phyloP scores from a whole-genome alignment of 148 eudicot species.

The Vaccinium macrocarpon region DNA sequence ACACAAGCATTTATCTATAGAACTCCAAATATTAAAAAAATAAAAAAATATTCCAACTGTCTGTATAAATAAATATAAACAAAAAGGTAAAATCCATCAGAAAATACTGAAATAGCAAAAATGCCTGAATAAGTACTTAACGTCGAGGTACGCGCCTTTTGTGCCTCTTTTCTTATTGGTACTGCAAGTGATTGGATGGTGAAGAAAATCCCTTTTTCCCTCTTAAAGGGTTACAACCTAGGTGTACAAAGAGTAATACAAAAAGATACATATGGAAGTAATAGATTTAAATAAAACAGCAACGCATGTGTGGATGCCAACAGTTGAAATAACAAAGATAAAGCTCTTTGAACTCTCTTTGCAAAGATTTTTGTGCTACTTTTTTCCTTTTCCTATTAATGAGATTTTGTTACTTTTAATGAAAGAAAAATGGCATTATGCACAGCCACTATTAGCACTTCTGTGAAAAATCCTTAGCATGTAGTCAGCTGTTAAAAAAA shows the following conservation, averaged over 20 bases:
- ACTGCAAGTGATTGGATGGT: background rate
- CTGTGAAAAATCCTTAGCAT: background rate
- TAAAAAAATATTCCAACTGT: background rate
- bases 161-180: background rate
- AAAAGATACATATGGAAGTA: background rate
- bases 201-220: background rate
- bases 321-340: background rate
- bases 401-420: background rate
- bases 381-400: background rate
- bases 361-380: background rate
- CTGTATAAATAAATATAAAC: background rate
- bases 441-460: background rate
- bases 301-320: background rate
- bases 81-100: background rate
- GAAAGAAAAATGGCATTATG: background rate
- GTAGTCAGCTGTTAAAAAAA: background rate
- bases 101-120: background rate
- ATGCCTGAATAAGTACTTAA: background rate
- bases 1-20: background rate
- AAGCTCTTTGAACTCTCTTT: background rate
- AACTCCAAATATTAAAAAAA: background rate
- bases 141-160: background rate
- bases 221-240: background rate
- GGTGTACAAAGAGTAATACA: background rate
- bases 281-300: background rate